Percentiles rank a stretch among this genome's conserved stretches.
These are phyloP conservation scores for Herpotrichia juniperi DNA, from an alignment of 2,329 filamentous ascomycete genomes.

Conservation along the genomic window DNA sequence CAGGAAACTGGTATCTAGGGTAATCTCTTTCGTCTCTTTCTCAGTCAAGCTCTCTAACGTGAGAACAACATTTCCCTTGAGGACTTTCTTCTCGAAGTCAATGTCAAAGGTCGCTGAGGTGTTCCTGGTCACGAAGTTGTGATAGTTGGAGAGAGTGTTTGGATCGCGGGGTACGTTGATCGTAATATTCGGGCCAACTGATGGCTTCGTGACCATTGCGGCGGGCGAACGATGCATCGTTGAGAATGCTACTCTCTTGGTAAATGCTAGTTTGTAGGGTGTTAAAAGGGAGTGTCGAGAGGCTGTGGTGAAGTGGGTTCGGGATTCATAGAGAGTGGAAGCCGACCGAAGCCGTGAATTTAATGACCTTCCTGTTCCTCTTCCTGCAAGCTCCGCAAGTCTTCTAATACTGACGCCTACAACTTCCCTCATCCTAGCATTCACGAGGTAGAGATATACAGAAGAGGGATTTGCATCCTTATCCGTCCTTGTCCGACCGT, in stretches of 20 bases:
- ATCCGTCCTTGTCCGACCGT: neutral
- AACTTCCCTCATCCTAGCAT: neutral
- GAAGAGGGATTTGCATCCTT: neutral
- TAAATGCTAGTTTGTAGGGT: conserved; percentile 7
- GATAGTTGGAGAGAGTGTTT: conserved; percentile 91
- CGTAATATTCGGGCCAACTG: conserved; percentile 40
- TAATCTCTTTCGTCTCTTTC: conserved; percentile 73
- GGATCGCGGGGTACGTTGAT: conserved; percentile 71
- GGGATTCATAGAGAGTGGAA: neutral
- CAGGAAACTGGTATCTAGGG: conserved; percentile 83
- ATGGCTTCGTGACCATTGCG: conserved; percentile 45
- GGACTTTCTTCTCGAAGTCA: conserved; percentile 78
- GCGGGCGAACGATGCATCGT: conserved; percentile 31
- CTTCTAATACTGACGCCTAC: neutral
- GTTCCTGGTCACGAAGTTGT: conserved; percentile 83
- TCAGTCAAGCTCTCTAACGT: conserved; percentile 79
- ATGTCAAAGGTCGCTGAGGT: conserved; percentile 82
- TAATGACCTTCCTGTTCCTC: conserved; percentile 9
- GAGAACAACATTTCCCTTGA: conserved; percentile 78
- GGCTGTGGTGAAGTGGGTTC: neutral
- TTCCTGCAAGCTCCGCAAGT: neutral
- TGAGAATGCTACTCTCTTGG: neutral
- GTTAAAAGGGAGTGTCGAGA: neutral
- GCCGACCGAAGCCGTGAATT: conserved; percentile 8
- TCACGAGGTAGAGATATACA: neutral